phyloP scores from a whole-genome alignment of 495 filamentous ascomycete genomes.

The Podospora didyma region DNA sequence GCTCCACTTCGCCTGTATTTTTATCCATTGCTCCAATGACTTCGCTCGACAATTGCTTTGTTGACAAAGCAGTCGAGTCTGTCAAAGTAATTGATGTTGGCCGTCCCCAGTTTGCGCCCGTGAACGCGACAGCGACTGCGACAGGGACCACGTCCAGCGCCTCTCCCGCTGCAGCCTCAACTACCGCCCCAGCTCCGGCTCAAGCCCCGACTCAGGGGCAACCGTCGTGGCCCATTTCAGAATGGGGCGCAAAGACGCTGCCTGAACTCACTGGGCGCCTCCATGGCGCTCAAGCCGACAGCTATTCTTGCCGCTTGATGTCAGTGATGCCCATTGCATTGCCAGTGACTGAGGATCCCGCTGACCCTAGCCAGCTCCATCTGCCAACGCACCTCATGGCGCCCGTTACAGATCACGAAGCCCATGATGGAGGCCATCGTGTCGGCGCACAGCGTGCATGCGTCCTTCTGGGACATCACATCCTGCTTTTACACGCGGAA shows the following conservation, averaged over 20 bases:
- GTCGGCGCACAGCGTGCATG: constrained; percentile 19
- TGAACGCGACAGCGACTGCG: not conserved
- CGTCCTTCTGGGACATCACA: constrained; percentile 32
- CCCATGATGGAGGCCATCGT: constrained; percentile 32
- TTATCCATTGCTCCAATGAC: constrained; percentile 12
- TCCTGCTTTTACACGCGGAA: constrained; percentile 40
- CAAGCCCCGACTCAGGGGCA: not conserved
- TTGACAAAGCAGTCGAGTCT: constrained; percentile 19
- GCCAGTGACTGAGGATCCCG: not conserved
- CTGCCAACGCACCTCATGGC: constrained; percentile 40
- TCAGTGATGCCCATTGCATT: constrained; percentile 14
- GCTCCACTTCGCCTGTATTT: not conserved
- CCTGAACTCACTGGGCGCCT: constrained; percentile 14
- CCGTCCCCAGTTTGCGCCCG: constrained; percentile 1
- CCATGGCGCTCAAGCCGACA: not conserved
- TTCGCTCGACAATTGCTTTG: constrained; percentile 21
- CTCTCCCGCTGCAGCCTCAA: not conserved
- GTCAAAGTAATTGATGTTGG: constrained; percentile 23
- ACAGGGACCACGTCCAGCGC: not conserved
- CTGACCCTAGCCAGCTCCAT: constrained; percentile 33
- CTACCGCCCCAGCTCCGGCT: not conserved
- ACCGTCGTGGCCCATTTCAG: not conserved
- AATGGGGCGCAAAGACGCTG: constrained; percentile 1
- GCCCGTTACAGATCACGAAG: constrained; percentile 34
- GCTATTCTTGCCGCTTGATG: constrained; percentile 28